Conservation (phyloP, 2,329 filamentous ascomycete species). For the Aspergillus novoparasiticus region DNA sequence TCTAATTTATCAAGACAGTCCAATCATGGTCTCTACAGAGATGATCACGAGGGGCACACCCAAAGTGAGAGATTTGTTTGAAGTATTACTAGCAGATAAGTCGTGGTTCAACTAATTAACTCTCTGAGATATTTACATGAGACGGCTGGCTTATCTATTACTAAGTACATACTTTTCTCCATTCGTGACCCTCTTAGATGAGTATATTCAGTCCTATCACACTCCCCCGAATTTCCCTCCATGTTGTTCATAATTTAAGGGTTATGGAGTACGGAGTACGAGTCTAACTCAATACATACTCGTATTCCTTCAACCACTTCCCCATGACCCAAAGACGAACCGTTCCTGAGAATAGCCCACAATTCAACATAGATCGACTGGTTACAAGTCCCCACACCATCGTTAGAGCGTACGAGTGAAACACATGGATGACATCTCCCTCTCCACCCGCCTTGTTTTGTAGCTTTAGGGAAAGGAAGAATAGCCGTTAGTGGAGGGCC, state of each 20-base stretch:
- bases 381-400: neutral
- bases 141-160: neutral
- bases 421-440: constrained; percentile 7
- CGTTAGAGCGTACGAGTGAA: constrained; percentile 9
- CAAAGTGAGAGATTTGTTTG: constrained; percentile 1
- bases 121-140: neutral
- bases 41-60: constrained; percentile 3
- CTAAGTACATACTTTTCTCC: neutral
- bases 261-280: neutral
- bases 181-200: neutral
- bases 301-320: neutral
- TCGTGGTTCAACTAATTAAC: neutral
- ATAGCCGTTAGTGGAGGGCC: neutral
- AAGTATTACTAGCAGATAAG: neutral
- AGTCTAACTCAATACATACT: neutral
- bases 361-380: neutral
- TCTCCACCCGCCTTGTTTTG: constrained; percentile 2
- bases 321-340: constrained; percentile 1
- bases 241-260: neutral
- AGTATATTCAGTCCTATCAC: neutral
- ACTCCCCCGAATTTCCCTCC: neutral
- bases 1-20: neutral
- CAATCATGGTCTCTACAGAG: neutral
- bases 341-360: constrained; percentile 5
- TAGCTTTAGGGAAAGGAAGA: neutral